phyloP scores from a whole-genome alignment of 805 yeast species.

The Ogataea haglerorum region DNA sequence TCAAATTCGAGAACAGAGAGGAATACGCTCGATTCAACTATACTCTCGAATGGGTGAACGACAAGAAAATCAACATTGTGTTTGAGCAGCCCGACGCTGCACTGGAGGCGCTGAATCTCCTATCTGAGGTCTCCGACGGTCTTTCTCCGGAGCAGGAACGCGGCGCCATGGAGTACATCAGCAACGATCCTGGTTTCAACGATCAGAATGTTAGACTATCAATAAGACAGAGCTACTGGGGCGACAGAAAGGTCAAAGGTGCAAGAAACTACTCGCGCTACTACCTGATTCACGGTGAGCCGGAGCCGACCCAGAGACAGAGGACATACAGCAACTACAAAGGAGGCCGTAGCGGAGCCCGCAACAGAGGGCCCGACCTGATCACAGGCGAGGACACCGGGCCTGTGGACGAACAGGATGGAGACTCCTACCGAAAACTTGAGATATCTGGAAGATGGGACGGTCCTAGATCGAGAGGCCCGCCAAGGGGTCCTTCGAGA shows the following conservation, averaged over 20 bases:
- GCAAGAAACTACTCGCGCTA: conserved; percentile 60
- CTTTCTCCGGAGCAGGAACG: conserved; percentile 34
- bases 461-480: conserved; percentile 1
- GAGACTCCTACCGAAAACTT: conserved; percentile 6
- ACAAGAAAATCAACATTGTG: conserved; percentile 52
- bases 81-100: conserved; percentile 38
- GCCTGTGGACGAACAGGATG: conserved; percentile 1
- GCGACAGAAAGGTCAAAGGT: conserved; percentile 55
- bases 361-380: conserved; percentile 26
- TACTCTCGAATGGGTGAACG: conserved; percentile 65
- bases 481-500: conserved; percentile 11
- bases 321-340: conserved; percentile 17
- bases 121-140: conserved; percentile 16
- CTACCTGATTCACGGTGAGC: conserved; percentile 70
- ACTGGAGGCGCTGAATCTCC: conserved; percentile 18
- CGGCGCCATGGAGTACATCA: conserved; percentile 38
- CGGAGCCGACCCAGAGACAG: conserved; percentile 40
- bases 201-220: conserved; percentile 32
- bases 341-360: conserved; percentile 6
- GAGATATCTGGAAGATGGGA: conserved; percentile 31
- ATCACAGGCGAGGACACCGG: conserved; percentile 31
- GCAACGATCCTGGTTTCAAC: conserved; percentile 16
- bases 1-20: conserved; percentile 28
- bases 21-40: conserved; percentile 32
- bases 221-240: conserved; percentile 48